Evolutionary conservation across 177 flowering plant species (phyloP).

Genomic region (Vitis hybrid): DNA sequence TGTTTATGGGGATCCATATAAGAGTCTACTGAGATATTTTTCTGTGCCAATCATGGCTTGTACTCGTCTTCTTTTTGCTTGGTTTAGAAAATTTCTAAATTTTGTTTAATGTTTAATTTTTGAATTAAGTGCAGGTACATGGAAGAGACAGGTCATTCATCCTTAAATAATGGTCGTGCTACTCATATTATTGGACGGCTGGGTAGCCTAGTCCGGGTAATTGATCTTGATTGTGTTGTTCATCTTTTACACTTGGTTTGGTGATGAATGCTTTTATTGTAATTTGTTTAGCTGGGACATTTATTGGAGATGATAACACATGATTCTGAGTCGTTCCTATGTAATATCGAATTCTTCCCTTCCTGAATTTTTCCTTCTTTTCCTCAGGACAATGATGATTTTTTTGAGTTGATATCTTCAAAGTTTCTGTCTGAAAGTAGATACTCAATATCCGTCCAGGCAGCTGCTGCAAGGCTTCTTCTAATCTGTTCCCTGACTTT

Average conservation of each 20-base stretch:
- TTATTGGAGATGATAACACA: neutral
- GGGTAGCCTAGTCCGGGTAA: slow-evolving; percentile 78
- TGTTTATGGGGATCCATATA: too few species aligned
- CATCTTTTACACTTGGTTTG: neutral
- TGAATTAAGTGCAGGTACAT: slow-evolving; percentile 51
- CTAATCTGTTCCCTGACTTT: slow-evolving; percentile 72
- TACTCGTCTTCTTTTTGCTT: neutral
- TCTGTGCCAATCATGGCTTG: neutral
- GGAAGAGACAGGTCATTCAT: slow-evolving; percentile 60
- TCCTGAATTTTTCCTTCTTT: neutral
- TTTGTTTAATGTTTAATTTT: neutral
- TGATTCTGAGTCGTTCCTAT: neutral
- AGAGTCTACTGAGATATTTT: neutral
- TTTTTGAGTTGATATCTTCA: slow-evolving; percentile 83
- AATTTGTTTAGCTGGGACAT: neutral
- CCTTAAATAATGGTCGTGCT: slow-evolving; percentile 59
- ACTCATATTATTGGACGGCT: slow-evolving; percentile 77
- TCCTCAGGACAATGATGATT: slow-evolving; percentile 91
- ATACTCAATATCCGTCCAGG: slow-evolving; percentile 61
- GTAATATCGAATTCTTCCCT: neutral
- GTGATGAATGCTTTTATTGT: neutral
- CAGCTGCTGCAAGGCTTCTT: slow-evolving; percentile 86
- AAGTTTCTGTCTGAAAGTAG: slow-evolving; percentile 67
- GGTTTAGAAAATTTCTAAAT: neutral
- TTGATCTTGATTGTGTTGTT: neutral